Evolutionary conservation across 2,329 filamentous ascomycete genomes (phyloP), one percentile per base, ranked within the genome.

Genomic region (Scorias spongiosa): DNA sequence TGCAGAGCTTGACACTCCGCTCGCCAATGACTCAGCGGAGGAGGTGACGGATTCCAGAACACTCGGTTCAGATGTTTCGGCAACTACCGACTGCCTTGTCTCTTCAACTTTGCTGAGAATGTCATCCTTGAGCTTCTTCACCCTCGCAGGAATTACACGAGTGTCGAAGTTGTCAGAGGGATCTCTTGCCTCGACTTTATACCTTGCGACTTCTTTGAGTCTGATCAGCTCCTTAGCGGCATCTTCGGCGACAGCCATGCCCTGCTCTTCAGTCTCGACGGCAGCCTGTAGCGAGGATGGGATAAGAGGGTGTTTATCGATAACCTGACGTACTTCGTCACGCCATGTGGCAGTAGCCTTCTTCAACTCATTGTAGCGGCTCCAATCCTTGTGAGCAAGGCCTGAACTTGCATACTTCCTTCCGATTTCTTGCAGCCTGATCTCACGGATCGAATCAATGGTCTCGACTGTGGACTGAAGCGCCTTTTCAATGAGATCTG

Each of bases 321-420:
- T 83, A 43, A 88, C 75, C 46, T 78, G 71, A 58, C 85, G 80
- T 40, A 98, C 78, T 52, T 93, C 84, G 30, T 76, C 71, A 44
- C 84, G 81, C 87, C 89, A 95, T 55, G 85, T 78, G 40, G 81
- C 80, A 42, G 95, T 84, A 10, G 83, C 81, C 43, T 75, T 76
- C 66, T 84, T 93, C 46, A 98, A 70, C 47, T 84, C 78, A 61
- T 96, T 87, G 58, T 94, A 98, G 61, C 89, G 91, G 47, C 81
- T 78, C 91, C 91, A 98, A 61, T 98, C 87, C 62, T 93, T 88
- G 70, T 98, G 95, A 1, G 89, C 93, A 48, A 98, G 76, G 29
- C 86, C 86, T 46, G 96, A 87, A 81, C 85, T 93, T 10, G 89
- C 87, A 88, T 91, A 98, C 47, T 67, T 74, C 78, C 93, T 89